Percentiles rank a stretch among this genome's conserved stretches.
Evolutionary conservation across 2,329 filamentous ascomycete genomes (phyloP).

Genomic region (Trichoderma simmonsii): DNA sequence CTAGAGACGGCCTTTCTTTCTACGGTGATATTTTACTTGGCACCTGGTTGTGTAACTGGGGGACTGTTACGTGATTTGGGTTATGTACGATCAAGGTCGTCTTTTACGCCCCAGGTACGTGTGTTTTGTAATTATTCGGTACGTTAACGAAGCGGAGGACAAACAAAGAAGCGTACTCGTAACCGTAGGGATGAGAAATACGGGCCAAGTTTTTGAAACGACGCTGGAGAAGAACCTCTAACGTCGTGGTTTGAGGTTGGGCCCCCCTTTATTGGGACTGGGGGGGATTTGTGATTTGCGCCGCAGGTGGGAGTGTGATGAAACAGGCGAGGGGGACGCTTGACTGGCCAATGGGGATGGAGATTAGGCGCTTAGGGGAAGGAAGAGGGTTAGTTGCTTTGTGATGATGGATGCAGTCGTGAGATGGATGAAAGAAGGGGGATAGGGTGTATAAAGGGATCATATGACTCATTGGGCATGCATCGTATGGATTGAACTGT

Average conservation of each 20-base stretch:
- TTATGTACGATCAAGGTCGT: no score
- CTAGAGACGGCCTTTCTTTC: no score
- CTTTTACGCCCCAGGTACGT: no score
- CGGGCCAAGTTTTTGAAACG: neutral
- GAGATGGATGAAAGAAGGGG: neutral
- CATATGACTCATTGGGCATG: neutral
- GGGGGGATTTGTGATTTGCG: neutral
- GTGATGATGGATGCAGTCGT: neutral
- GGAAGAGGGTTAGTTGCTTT: neutral
- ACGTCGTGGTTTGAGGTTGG: slow-evolving; percentile 10
- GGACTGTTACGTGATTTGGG: no score
- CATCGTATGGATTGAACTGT: neutral
- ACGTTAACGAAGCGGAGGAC: no score
- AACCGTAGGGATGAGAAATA: no score
- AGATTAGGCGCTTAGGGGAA: slow-evolving; percentile 14
- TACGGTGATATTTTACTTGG: no score
- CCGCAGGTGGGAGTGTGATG: neutral
- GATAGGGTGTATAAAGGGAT: neutral
- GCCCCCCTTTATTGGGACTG: neutral
- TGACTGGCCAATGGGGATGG: slow-evolving; percentile 10
- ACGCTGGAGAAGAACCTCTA: slow-evolving; percentile 5
- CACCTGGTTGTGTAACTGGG: no score
- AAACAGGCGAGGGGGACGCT: slow-evolving; percentile 15
- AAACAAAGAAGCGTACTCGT: no score
- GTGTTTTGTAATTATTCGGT: no score